Evolutionary conservation across 225 moss, liverwort and hornwort species (phyloP), one percentile per base, ranked within the genome.

Genomic region (Climacium dendroides): DNA sequence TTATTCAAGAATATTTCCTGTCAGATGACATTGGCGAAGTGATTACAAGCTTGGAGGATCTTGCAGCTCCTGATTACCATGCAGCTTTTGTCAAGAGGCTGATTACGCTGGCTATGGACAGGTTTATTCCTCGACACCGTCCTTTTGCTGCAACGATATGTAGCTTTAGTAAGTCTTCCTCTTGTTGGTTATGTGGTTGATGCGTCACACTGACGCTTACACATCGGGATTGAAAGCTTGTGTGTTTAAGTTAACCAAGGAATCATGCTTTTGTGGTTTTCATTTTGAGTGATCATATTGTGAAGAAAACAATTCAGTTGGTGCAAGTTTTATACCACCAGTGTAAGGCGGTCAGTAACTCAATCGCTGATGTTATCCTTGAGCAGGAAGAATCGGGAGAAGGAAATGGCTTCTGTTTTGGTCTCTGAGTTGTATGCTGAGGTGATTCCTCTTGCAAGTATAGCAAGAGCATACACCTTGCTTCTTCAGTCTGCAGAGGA

Each of bases 11-110:
- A 61, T 98, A 97, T 88, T 98, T 98, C 87, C 90, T 96, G 71
- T 98, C 98, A 13, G 98, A 96, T 91, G 98, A 98, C 85, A 98
- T 97, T n/a, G 92, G 90, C 64, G 98, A 98, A 94, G 98, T 97
- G 60, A 91, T 97, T 41, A 89, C 93, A 58, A 98, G 96, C 89
- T 92, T 98, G 92, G 98, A 98, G 92, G 98, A 98, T 71, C 98
- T 98, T 82, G 97, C 95, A 66, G 95, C 94, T 83, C 98, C 98
- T 78, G 98, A 98, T 77, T 95, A 92, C 80, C 93, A 98, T 89
- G 89, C 96, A 66, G 86, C 87, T 52, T 98, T 98, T 84, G 92
- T 98, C 80, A 98, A 98, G 89, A 89, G 90, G 79, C 94, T 98
- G 63, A 93, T 98, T 58, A 96, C 97, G 52, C 84, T 97, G 87